Base-by-base conservation (phyloP, 2,329 filamentous ascomycete genomes). In the Neonectria sp. region DNA sequence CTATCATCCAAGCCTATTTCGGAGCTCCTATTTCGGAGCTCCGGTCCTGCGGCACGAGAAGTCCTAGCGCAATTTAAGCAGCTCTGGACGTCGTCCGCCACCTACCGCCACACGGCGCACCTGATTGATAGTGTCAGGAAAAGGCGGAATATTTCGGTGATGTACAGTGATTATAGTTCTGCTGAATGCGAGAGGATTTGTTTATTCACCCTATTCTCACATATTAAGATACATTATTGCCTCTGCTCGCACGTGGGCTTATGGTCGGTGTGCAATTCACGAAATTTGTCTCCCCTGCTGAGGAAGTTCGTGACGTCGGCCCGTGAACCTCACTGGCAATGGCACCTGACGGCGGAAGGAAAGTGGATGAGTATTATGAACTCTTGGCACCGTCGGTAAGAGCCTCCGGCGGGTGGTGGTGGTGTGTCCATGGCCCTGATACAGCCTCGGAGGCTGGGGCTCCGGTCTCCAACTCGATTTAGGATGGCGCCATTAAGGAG, bases 391-490 rank as follows among this genome's bases (percentile, higher is more conserved):
- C 40, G 24, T 45, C 40, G 40, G 40, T 21, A 45, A 24, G 7
- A 21, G 2, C 13, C 40, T 37, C 40, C 40, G 40, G n/a, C n/a
- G 40, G 17, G 12, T 21, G 7, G 40, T 9, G 40, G n/a, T 45
- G 17, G n/a, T 7, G 40, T 24, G 40, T 45, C 40, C 40, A n/a
- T 21, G 40, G n/a, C 31, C 70, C 61, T 27, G 60, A 71, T 63
- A 27, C 45, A 63, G 60, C 33, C 27, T 66, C 70, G 70, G 70
- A 72, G 45, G 31, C 35, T 49, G 27, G 52, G 25, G 35, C 46
- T 72, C 70, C 70, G 70, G 55, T 35, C 46, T 48, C 60, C 25
- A 66, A 71, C 67, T n/a, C 65, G 29, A 55, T 53, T n/a, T 15
- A 46, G 55, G 51, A 58, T 57, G 24, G 55, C 43, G 35, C 55